Base-by-base conservation (phyloP, 441 rosid species). In the Cnidoscolus chayamansa region DNA sequence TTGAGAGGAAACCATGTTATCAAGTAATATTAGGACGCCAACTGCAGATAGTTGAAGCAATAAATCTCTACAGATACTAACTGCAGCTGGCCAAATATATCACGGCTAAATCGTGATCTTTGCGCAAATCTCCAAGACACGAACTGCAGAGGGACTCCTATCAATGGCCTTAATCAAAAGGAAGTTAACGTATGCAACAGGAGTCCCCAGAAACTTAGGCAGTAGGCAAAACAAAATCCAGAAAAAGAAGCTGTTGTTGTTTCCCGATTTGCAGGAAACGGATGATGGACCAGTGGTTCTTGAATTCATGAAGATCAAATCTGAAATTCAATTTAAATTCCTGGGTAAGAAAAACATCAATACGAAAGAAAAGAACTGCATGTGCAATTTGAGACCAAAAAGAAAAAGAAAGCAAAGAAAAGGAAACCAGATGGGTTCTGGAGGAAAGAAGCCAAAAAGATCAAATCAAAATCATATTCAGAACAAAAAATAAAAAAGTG, bases 211-310 rank as follows among this genome's bases (percentile, higher is more conserved):
- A 77, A 85, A 85, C 79, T 77, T 87, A 49, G 90, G 97, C 77
- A 85, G 85, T 43, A 84, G 81, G 93, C 97, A 84, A 80, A 85
- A 86, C 72, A 83, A 82, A 76, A 86, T 83, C 93, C 86, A 92
- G 87, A 84, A 87, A 82, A 83, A 84, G 86, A 79, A 80, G 89
- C 70, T 83, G 88, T 69, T 87, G 81, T 86, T 91, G 93, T 89
- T 92, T 89, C 98, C 97, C 94, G 75, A 84, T 61, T 77, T 77
- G 86, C 94, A 92, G 98, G 99, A 95, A 92, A 95, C 99, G 74
- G 74, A 53, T 68, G 83, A 86, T 86, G 84, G 83, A 78, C 80
- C 94, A 81, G 84, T 59, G 74, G 80, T 76, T 83, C 68, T 86
- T 81, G 90, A 89, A 88, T 81, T 89, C 99, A 94, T 92, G 87